These are phyloP conservation scores for Stropharia rugosoannulata DNA, from an alignment of 768 basidiomycete genomes.

Conservation along the genomic window DNA sequence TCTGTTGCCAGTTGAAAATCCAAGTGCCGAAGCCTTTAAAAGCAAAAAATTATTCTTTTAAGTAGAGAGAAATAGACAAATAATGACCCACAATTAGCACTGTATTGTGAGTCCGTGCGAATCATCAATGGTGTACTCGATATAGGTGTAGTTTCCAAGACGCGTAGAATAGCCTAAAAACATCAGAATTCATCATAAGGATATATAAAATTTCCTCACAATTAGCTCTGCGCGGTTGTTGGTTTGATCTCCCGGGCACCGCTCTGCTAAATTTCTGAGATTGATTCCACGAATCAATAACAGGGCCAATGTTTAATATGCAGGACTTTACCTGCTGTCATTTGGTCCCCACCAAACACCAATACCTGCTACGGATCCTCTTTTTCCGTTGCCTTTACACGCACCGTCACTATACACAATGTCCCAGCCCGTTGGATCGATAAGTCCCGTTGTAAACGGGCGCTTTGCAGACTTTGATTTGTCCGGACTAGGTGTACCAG, in stretches of 20 bases:
- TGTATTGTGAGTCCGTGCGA: constrained; percentile 85
- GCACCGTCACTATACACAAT: constrained; percentile 89
- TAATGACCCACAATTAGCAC: constrained; percentile 62
- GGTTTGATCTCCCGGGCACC: constrained; percentile 81
- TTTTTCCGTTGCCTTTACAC: constrained; percentile 78
- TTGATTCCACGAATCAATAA: background rate
- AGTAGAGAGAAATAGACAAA: background rate
- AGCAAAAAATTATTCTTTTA: constrained; percentile 2
- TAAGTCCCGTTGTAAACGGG: constrained; percentile 20
- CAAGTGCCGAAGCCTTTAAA: constrained; percentile 65
- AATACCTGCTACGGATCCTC: constrained; percentile 68
- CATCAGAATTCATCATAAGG: background rate
- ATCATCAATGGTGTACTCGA: constrained; percentile 61
- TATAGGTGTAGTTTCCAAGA: constrained; percentile 70
- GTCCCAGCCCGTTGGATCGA: constrained; percentile 32
- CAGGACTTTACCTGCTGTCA: constrained; percentile 53
- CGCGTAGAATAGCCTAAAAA: constrained; percentile 76
- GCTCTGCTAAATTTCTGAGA: constrained; percentile 74
- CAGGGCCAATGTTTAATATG: background rate
- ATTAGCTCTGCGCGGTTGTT: constrained; percentile 90
- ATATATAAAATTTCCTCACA: constrained; percentile 38
- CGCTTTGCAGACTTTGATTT: constrained; percentile 34
- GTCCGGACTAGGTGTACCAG: constrained; percentile 10
- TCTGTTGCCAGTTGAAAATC: constrained; percentile 66
- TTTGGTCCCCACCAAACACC: constrained; percentile 87